Evolutionary conservation across 352 stramenopile genomes (phyloP), one percentile per base, ranked within the genome.

Genomic region (Pythium biforme): DNA sequence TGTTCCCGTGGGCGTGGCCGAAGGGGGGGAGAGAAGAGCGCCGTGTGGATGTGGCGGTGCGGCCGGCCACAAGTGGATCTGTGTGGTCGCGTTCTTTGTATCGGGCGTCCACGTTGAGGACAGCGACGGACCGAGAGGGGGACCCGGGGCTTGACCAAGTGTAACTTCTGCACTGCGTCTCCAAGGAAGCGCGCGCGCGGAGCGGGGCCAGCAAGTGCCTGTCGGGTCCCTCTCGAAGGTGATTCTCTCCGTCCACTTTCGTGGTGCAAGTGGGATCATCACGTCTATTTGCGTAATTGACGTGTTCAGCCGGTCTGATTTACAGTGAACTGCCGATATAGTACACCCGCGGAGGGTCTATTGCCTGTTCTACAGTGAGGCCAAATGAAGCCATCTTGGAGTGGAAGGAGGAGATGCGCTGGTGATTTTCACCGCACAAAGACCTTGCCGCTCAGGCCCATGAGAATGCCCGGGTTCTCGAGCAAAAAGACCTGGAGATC

Each of bases 391-490:
- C 55, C 45, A 64, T 63, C 41, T 59, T 22, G 10, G 41, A 26
- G 14, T 7, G 39, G 39, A 20, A 20, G 39, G 26, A 20, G 23
- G 41, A 53, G 54, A 52, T 61, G 39, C 27, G 54, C 51, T 4
- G 1, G 33, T 19, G 17, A 26, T 25, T 26, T 26, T 68, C 65
- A 88, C 34, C 67, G 70, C 19, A 80, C 77, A 52, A 70, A 89
- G 52, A 84, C 64, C 50, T 76, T 76, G 45, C 74, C 79, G 43
- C 79, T 89, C 39, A 92, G 79, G 39, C 77, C 83, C 73, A 92
- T 74, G 61, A 92, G 80, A 45, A 92, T 79, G 8, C 82, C 82
- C 11, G 82, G 82, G 49, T 92, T 90, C 64, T 90, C 82, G 15
- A 87, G 70, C 20, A 92, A 63, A 56, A 92, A 92, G 40, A 64